Percentiles rank a stretch among this genome's conserved stretches.
phyloP scores from a whole-genome alignment of 2,329 filamentous ascomycete species.

The Waltergamsia citrina region DNA sequence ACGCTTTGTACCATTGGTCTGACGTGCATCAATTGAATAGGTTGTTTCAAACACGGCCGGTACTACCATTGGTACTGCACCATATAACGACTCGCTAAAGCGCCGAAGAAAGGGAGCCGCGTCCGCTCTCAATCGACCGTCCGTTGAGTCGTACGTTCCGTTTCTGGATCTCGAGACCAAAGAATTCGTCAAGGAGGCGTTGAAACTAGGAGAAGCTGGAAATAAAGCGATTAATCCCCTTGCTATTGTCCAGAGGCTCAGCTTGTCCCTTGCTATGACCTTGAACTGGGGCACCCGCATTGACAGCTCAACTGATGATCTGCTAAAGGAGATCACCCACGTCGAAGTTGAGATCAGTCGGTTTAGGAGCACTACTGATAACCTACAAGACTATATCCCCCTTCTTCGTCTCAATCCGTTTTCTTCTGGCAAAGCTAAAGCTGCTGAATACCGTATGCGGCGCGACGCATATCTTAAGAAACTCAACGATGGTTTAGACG shows the following conservation, averaged over 20 bases:
- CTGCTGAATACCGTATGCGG: conserved; percentile 34
- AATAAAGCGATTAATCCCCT: conserved; percentile 58
- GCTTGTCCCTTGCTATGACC: conserved; percentile 67
- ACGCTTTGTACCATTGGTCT: too few species aligned
- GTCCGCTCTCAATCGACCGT: conserved; percentile 67
- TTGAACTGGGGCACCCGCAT: conserved; percentile 71
- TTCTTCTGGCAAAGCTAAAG: conserved; percentile 37
- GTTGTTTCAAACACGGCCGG: conserved; percentile 69
- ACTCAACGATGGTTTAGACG: conserved; percentile 37
- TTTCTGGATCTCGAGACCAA: conserved; percentile 71
- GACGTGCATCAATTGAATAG: too few species aligned
- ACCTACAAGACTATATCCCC: conserved; percentile 43
- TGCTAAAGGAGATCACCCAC: conserved; percentile 41
- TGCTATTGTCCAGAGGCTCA: conserved; percentile 65
- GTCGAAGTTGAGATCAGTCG: conserved; percentile 42
- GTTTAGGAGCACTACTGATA: conserved; percentile 39
- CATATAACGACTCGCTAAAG: conserved; percentile 78
- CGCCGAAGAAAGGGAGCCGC: conserved; percentile 67
- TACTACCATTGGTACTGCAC: conserved; percentile 75
- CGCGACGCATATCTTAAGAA: conserved; percentile 39
- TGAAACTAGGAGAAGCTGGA: conserved; percentile 54
- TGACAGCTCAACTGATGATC: conserved; percentile 39
- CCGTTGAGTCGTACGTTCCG: conserved; percentile 71
- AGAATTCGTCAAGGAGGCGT: conserved; percentile 62
- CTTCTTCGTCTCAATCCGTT: conserved; percentile 38